These are phyloP conservation scores for Blastomyces gilchristii DNA, from an alignment of 2,329 filamentous ascomycete genomes.

Conservation along the genomic window DNA sequence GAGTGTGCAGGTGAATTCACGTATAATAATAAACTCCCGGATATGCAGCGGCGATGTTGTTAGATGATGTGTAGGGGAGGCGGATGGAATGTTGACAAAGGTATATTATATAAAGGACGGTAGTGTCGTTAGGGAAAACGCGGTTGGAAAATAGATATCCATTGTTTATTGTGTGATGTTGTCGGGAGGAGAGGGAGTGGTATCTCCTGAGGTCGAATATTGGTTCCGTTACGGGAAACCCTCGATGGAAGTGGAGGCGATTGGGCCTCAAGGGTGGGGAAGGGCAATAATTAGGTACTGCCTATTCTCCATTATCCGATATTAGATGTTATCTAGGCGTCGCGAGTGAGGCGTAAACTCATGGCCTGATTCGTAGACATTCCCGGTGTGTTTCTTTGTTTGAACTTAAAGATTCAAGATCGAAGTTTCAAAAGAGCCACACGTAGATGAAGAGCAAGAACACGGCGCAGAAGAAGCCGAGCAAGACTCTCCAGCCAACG, in stretches of 20 bases:
- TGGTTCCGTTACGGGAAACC: neutral
- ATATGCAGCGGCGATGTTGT: neutral
- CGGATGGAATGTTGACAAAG: too few relatives aligned
- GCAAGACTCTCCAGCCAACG: conserved; percentile 92
- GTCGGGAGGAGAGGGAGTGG: neutral
- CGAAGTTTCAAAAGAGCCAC: conserved; percentile 62
- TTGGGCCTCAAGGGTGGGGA: neutral
- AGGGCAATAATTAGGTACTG: neutral
- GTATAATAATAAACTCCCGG: neutral
- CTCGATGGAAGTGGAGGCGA: neutral
- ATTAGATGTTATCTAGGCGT: neutral
- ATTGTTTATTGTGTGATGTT: neutral
- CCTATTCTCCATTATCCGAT: neutral
- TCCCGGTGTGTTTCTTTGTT: neutral
- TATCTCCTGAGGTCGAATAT: neutral
- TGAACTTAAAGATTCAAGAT: neutral
- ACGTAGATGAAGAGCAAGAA: conserved; percentile 81
- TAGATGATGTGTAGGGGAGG: neutral
- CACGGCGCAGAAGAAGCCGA: conserved; percentile 77
- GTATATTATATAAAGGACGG: neutral
- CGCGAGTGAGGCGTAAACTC: neutral
- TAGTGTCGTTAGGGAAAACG: neutral
- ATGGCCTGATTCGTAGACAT: neutral
- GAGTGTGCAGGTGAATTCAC: neutral
- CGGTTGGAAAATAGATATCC: neutral